Evolutionary conservation across 2,329 filamentous ascomycete genomes (phyloP), one percentile per base, ranked within the genome.

Genomic region (Hypoxylon sp.): DNA sequence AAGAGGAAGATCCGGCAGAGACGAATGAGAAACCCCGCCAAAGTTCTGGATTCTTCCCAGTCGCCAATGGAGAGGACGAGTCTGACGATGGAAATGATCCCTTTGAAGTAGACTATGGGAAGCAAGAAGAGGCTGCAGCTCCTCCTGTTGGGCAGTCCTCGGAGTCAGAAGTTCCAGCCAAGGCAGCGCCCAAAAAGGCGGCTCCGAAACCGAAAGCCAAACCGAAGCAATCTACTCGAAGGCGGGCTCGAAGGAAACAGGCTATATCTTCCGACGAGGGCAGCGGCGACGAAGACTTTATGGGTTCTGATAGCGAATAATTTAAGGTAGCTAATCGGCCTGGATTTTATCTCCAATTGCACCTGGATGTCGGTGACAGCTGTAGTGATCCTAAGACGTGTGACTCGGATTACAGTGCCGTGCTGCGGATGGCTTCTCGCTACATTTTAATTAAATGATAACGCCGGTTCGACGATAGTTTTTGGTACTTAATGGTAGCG

Each of bases 31-130:
- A 48, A 0, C 67, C 67, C 37, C 65, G 53, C 13, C 70, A 75
- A 69, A 73, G 71, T 19, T 77, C 74, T 1, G 64, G 53, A n/a
- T 76, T 74, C 57, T 75, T 76, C 42, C 63, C 71, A 0, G 50
- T 59, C 3, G 55, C 65, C 31, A 17, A 68, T 5, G 62, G 65
- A 5, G 57, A 73, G n/a, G 71, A 76, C n/a, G 68, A 75, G 46
- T 72, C 71, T 1, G 71, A 74, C 21, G 74, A 76, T 13, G 73
- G 59, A 7, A 62, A 75, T 10, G 71, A 78, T 51, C 74, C 74
- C 8, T 75, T 77, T 17, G 67, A 77, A 60, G 73, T 77, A 15
- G 76, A 78, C 31, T 75, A 76, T 48, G 71, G 75, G n/a, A 68
- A 71, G 19, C 21, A 68, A 24, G 60, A 68, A 27, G 46, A 65